Percentiles rank a stretch among this genome's conserved stretches.
Evolutionary conservation across 495 filamentous ascomycete genomes (phyloP).

Genomic region (Tuber melanosporum): DNA sequence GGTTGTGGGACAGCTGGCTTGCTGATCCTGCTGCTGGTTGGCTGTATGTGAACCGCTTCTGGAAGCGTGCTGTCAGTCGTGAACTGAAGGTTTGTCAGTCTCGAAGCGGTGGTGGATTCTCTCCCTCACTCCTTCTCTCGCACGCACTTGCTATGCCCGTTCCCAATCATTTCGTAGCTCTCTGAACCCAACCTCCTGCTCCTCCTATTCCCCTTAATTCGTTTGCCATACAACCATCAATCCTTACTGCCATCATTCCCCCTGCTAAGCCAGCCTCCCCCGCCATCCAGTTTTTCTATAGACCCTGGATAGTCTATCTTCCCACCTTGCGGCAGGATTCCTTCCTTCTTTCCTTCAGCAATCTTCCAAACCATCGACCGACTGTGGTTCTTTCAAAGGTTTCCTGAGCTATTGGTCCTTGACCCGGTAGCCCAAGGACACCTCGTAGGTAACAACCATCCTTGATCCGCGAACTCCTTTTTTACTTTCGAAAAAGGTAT

Average conservation of each 20-base stretch:
- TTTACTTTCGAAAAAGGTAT: neutral
- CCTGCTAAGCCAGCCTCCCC: conserved; percentile 5
- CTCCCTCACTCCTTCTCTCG: neutral
- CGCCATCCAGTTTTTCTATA: conserved; percentile 19
- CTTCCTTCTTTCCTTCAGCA: conserved; percentile 15
- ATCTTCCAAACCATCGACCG: conserved; percentile 1
- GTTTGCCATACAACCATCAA: neutral
- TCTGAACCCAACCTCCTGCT: conserved; percentile 7
- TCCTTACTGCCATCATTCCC: conserved; percentile 1
- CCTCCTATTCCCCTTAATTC: neutral
- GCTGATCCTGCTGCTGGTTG: neutral
- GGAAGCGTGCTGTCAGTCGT: neutral
- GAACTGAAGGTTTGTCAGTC: neutral
- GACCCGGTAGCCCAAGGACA: neutral
- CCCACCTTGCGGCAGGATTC: conserved; percentile 1
- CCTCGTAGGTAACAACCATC: neutral
- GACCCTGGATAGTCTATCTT: conserved; percentile 8
- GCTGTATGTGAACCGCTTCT: neutral
- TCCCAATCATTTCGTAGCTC: neutral
- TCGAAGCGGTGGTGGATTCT: neutral
- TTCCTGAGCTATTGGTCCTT: neutral
- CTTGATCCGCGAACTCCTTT: neutral
- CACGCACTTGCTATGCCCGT: neutral
- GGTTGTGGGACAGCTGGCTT: neutral
- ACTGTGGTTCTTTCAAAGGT: neutral